Conservation (phyloP, 371 early-diverging fungal species). For the Umbelopsis sp. region DNA sequence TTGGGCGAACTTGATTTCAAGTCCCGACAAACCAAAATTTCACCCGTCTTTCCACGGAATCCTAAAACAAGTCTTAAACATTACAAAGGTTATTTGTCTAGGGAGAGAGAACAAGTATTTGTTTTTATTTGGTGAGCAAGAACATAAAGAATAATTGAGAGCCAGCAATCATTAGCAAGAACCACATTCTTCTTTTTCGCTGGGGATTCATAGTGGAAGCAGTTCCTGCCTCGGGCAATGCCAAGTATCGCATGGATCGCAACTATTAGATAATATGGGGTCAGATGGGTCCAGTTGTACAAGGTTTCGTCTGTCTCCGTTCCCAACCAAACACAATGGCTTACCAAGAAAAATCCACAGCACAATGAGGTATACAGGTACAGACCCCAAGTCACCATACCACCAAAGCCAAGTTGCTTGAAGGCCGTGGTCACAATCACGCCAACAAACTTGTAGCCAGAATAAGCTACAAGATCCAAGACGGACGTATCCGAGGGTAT, state of each 20-base stretch:
- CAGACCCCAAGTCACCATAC: conserved; percentile 61
- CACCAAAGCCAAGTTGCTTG: conserved; percentile 51
- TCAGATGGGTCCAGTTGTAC: neutral
- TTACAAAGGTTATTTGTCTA: too few species aligned
- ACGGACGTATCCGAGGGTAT: conserved; percentile 86
- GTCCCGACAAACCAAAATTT: neutral
- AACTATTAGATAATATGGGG: conserved; percentile 43
- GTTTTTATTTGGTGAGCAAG: conserved; percentile 62
- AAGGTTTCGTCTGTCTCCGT: too few species aligned
- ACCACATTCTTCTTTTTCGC: conserved; percentile 84
- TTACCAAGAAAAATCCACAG: conserved; percentile 83
- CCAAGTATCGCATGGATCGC: conserved; percentile 87
- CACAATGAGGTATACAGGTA: conserved; percentile 81
- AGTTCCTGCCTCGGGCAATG: conserved; percentile 82
- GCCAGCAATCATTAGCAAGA: conserved; percentile 83
- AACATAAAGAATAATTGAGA: conserved; percentile 84
- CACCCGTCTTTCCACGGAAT: neutral
- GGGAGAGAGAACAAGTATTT: too few species aligned
- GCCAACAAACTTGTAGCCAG: conserved; percentile 97
- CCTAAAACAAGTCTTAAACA: too few species aligned
- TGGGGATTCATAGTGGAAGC: conserved; percentile 76
- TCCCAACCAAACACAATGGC: conserved; percentile 19
- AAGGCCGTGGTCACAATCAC: conserved; percentile 63
- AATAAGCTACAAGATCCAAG: conserved; percentile 87
- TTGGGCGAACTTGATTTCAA: neutral